Base-by-base conservation (phyloP, 768 basidiomycete genomes). In the Xerocomus potaroensis region DNA sequence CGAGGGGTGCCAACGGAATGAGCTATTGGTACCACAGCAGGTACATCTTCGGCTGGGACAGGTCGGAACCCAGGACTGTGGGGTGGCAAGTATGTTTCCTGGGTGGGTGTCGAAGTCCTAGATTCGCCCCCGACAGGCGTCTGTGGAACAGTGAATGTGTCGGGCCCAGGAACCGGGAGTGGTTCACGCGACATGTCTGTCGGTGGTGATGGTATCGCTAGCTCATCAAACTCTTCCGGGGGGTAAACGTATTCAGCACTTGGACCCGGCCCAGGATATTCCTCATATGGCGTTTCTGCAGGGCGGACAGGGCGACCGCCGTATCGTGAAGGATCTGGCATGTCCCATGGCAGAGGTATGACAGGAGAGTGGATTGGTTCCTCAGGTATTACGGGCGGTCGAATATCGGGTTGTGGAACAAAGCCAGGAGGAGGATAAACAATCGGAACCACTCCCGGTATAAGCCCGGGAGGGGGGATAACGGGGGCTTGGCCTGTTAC, bases 241-340 rank as follows among this genome's bases (percentile, higher is more conserved):
- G 24, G 19, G 21, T 53, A 45, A 34, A 23, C 8, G 24, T 49
- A 54, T 15, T 42, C 50, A 15, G 15, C 19, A 23, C 19, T 12
- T 8, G 49, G 59, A 16, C 39, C 38, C 2, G 31, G 41, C 2
- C 49, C 41, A 34, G 29, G 51, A 34, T 40, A 48, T 3, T 42
- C 47, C 1, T 32, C 50, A 23, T 48, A 55, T 9, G 51, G 50
- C 4, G 35, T 41, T n/a, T 68, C 72, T 21, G 57, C 61, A 8
- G 74, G 73, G 43, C 76, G 63, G 18, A 75, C 69, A 8, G 68
- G 68, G 12, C 19, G 37, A n/a, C 37, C 37, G 23, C 44, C 58
- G 3, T 44, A 55, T 6, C 34, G 30, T 8, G 15, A 38, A 32
- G 60, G 60, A 14, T 61, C 58, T 37, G 66, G 66, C 62, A 66